These are phyloP conservation scores for Saturnispora halmiae DNA, from an alignment of 805 yeast genomes.

Conservation along the genomic window DNA sequence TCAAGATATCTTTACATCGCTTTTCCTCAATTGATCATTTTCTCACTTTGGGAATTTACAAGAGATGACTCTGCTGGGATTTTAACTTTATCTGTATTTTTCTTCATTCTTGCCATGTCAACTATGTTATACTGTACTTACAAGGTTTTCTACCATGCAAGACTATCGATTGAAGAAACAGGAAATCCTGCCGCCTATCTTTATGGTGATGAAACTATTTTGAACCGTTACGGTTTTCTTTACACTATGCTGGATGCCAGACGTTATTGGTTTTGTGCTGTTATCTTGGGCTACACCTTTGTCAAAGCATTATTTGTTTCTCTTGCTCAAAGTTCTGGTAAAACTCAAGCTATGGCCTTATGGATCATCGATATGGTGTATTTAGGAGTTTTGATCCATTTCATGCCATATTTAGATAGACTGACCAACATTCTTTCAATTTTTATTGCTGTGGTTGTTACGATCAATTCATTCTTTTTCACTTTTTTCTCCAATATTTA, in stretches of 20 bases:
- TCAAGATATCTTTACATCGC: constrained; percentile 77
- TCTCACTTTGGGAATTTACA: constrained; percentile 84
- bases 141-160: constrained; percentile 58
- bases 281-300: constrained; percentile 50
- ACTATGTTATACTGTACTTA: constrained; percentile 57
- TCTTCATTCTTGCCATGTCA: constrained; percentile 51
- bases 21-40: constrained; percentile 67
- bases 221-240: constrained; percentile 78
- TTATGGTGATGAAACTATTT: constrained; percentile 65
- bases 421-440: constrained; percentile 74
- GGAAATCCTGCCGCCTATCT: constrained; percentile 82
- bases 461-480: constrained; percentile 76
- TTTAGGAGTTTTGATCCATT: constrained; percentile 52
- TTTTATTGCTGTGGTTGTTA: constrained; percentile 59
- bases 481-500: constrained; percentile 78
- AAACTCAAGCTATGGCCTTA: constrained; percentile 67
- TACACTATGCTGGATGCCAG: constrained; percentile 82
- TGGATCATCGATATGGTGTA: constrained; percentile 70
- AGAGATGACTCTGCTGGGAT: constrained; percentile 81
- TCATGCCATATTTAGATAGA: constrained; percentile 70
- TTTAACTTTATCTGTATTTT: constrained; percentile 67
- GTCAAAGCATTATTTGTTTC: constrained; percentile 67
- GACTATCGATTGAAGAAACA: constrained; percentile 45
- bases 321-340: constrained; percentile 72
- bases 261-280: constrained; percentile 75